Evolutionary conservation across 495 filamentous ascomycete species (phyloP).

Genomic region (Tricharina praecox): DNA sequence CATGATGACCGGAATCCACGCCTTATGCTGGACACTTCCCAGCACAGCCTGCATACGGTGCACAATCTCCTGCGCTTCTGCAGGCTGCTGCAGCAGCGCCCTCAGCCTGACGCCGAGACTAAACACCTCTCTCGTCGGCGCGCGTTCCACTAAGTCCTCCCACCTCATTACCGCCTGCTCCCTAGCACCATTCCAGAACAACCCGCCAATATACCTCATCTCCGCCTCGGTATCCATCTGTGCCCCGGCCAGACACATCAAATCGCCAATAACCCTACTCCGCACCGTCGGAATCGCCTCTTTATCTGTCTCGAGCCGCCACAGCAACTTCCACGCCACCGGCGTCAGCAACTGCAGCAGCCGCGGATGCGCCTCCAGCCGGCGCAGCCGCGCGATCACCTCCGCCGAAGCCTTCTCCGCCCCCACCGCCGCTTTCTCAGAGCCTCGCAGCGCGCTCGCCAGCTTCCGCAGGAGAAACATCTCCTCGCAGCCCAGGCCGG

Average conservation of each 20-base stretch:
- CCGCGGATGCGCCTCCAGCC: slow-evolving; percentile 8
- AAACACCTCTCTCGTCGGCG: slow-evolving; percentile 10
- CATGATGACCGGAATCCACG: slow-evolving; percentile 20
- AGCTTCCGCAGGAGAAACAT: slow-evolving; percentile 14
- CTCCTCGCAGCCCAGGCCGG: slow-evolving; percentile 9
- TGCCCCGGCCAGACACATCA: slow-evolving; percentile 14
- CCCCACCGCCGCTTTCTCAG: slow-evolving; percentile 8
- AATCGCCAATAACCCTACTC: slow-evolving; percentile 17
- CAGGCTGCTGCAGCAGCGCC: slow-evolving; percentile 11
- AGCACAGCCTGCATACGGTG: slow-evolving; percentile 10
- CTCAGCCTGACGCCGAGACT: slow-evolving; percentile 20
- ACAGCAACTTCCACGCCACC: slow-evolving; percentile 21
- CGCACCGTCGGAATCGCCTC: slow-evolving; percentile 14
- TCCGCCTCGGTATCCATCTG: slow-evolving; percentile 19
- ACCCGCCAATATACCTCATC: slow-evolving; percentile 20
- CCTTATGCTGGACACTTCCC: slow-evolving; percentile 13
- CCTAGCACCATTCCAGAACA: slow-evolving; percentile 19
- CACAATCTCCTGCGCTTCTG: slow-evolving; percentile 8
- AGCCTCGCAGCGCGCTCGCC: slow-evolving; percentile 3
- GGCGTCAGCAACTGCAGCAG: slow-evolving; percentile 17
- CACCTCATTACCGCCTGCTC: slow-evolving; percentile 13
- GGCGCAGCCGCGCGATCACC: slow-evolving; percentile 16
- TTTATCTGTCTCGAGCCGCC: slow-evolving; percentile 18
- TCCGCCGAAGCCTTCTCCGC: slow-evolving; percentile 15
- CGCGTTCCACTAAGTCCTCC: neutral